These are phyloP conservation scores for Candida germanica DNA, from an alignment of 805 yeast genomes.

Conservation along the genomic window DNA sequence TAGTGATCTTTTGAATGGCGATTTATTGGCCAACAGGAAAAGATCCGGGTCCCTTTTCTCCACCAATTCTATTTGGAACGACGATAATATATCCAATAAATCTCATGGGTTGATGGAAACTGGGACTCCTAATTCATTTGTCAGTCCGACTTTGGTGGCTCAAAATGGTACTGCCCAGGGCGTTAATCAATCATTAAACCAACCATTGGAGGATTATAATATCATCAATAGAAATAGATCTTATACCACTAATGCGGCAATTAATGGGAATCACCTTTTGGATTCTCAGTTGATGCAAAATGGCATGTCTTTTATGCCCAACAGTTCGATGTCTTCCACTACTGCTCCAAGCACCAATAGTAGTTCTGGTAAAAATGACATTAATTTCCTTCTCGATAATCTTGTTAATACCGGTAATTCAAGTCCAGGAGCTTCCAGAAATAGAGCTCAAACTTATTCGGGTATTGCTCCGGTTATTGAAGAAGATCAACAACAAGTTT, in stretches of 20 bases:
- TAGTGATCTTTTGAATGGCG: conserved; percentile 5
- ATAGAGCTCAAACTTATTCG: conserved; percentile 41
- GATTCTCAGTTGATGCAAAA: neutral
- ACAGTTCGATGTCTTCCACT: conserved; percentile 16
- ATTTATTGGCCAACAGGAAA: conserved; percentile 29
- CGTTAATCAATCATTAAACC: neutral
- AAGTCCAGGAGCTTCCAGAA: conserved; percentile 19
- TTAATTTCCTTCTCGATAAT: conserved; percentile 29
- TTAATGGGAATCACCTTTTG: conserved; percentile 3
- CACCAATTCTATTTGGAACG: conserved; percentile 58
- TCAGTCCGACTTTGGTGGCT: conserved; percentile 13
- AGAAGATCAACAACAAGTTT: conserved; percentile 13
- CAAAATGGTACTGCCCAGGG: conserved; percentile 8
- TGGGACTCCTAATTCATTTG: conserved; percentile 5
- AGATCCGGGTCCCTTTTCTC: conserved; percentile 57
- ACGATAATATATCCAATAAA: conserved; percentile 28
- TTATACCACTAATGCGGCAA: conserved; percentile 47
- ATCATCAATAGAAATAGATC: conserved; percentile 42
- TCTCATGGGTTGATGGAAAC: conserved; percentile 7
- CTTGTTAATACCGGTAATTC: conserved; percentile 22
- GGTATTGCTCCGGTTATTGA: conserved; percentile 21
- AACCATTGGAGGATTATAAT: conserved; percentile 5
- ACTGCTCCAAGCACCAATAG: conserved; percentile 17
- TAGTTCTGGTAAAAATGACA: conserved; percentile 21
- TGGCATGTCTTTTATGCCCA: neutral